A percentile compares a stretch with the other conserved stretches of the same genome.
phyloP scores from a whole-genome alignment of 2,329 filamentous ascomycete species.

The Torrubiella hemipterigena region DNA sequence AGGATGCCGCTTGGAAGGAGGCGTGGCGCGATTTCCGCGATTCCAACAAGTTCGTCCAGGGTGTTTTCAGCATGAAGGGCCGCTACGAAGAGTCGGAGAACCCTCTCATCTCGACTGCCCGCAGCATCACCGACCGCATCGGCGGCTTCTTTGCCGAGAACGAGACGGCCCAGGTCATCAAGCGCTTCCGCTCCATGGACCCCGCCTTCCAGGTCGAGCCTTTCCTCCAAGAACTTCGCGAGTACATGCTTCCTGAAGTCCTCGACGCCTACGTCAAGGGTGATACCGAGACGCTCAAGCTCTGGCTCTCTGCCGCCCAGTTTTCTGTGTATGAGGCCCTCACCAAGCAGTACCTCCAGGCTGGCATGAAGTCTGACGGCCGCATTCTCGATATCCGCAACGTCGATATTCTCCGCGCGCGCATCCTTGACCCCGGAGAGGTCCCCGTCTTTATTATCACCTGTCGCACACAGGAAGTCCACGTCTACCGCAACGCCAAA shows the following conservation, averaged over 20 bases:
- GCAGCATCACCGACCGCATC: slow-evolving; percentile 85
- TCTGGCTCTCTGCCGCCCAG: slow-evolving; percentile 93
- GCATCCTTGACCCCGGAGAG: slow-evolving; percentile 74
- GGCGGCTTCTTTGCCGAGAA: slow-evolving; percentile 97
- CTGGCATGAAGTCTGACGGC: slow-evolving; percentile 87
- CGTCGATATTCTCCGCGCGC: slow-evolving; percentile 75
- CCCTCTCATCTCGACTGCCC: slow-evolving; percentile 81
- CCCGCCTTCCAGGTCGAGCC: slow-evolving; percentile 89
- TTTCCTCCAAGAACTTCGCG: slow-evolving; percentile 87
- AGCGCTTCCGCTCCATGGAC: slow-evolving; percentile 94
- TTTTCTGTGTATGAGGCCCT: slow-evolving; percentile 96
- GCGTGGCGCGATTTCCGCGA: slow-evolving; percentile 96
- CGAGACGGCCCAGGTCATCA: slow-evolving; percentile 94
- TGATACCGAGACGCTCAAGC: slow-evolving; percentile 77
- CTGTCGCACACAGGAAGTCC: slow-evolving; percentile 92
- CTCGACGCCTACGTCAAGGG: slow-evolving; percentile 97
- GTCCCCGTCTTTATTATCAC: slow-evolving; percentile 95
- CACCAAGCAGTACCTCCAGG: slow-evolving; percentile 88
- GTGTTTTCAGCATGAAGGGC: slow-evolving; percentile 73
- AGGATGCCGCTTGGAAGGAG: slow-evolving; percentile 95
- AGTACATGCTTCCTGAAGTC: slow-evolving; percentile 96
- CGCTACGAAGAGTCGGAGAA: slow-evolving; percentile 96
- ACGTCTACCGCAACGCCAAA: slow-evolving; percentile 92
- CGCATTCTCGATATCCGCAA: slow-evolving; percentile 90
- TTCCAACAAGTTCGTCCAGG: slow-evolving; percentile 76